Conservation (phyloP, 768 basidiomycete genomes). For the Boletus huronensis region DNA sequence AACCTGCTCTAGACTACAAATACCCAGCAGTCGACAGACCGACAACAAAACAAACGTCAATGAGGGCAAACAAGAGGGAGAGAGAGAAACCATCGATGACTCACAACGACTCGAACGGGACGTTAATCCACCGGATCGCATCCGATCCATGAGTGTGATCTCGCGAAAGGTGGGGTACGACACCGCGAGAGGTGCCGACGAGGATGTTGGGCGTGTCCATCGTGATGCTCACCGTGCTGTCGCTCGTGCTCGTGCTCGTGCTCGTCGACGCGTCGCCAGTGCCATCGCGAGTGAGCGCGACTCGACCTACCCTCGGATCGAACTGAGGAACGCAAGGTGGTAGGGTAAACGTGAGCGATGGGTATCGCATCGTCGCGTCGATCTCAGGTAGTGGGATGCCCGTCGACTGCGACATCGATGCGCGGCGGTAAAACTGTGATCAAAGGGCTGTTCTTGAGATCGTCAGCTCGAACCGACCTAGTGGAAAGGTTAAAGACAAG, state of each 20-base stretch:
- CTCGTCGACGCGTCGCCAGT: not conserved
- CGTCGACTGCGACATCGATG: conserved; percentile 8
- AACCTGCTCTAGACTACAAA: conserved; percentile 55
- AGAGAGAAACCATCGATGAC: conserved; percentile 24
- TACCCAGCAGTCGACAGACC: not conserved
- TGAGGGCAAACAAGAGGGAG: not conserved
- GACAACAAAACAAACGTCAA: not conserved
- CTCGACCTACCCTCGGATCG: conserved; percentile 25
- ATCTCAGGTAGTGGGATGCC: not conserved
- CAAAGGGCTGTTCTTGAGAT: not conserved
- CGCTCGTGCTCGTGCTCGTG: not conserved
- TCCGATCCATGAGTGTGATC: conserved; percentile 49
- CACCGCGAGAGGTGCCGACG: conserved; percentile 65
- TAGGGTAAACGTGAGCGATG: conserved; percentile 22
- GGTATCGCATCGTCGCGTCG: not conserved
- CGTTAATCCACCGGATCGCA: conserved; percentile 59
- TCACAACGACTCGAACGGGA: conserved; percentile 84
- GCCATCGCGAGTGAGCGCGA: conserved; percentile 16
- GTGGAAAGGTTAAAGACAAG: not conserved
- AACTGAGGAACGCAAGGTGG: conserved; percentile 11
- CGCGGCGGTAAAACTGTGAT: not conserved
- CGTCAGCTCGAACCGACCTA: not conserved
- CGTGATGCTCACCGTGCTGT: conserved; percentile 21
- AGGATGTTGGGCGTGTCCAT: conserved; percentile 62
- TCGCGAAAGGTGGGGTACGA: conserved; percentile 68